phyloP scores from a whole-genome alignment of 768 basidiomycete species.

The Cystobasidium ongulense region DNA sequence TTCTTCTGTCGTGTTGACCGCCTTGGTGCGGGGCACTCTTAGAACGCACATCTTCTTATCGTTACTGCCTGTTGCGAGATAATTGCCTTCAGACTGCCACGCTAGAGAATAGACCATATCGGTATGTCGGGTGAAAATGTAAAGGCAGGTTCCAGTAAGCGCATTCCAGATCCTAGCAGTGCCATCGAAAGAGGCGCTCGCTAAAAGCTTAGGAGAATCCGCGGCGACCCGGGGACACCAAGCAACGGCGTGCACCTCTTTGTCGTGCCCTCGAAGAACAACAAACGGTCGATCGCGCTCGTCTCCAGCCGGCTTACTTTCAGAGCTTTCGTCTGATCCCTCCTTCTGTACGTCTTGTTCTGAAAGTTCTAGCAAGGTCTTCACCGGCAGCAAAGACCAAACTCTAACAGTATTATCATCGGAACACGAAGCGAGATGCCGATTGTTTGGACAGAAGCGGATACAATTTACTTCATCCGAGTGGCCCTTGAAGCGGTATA shows the following conservation, averaged over 20 bases:
- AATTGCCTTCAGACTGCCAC: slow-evolving; percentile 64
- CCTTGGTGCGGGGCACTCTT: slow-evolving; percentile 52
- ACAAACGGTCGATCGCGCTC: slow-evolving; percentile 1
- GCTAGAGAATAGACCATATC: slow-evolving; percentile 63
- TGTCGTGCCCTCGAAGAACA: slow-evolving; percentile 37
- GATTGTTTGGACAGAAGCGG: slow-evolving; percentile 40
- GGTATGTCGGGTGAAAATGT: slow-evolving; percentile 63
- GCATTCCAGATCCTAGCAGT: slow-evolving; percentile 78
- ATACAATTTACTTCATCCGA: slow-evolving; percentile 44
- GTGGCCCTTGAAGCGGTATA: slow-evolving; percentile 42
- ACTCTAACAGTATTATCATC: slow-evolving; percentile 43
- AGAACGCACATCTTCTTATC: slow-evolving; percentile 72
- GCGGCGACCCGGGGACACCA: slow-evolving; percentile 35
- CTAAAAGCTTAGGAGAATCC: slow-evolving; percentile 33
- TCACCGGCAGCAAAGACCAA: slow-evolving; percentile 38
- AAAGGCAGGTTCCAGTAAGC: slow-evolving; percentile 63
- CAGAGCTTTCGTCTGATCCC: background rate
- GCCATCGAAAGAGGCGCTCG: slow-evolving; percentile 69
- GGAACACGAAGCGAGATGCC: slow-evolving; percentile 41
- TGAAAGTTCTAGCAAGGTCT: slow-evolving; percentile 26
- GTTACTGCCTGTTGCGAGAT: slow-evolving; percentile 67
- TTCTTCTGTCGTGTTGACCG: slow-evolving; percentile 34
- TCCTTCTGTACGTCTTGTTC: background rate
- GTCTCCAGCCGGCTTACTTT: slow-evolving; percentile 9
- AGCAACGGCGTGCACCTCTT: slow-evolving; percentile 39